Percentiles rank a stretch among this genome's conserved stretches.
phyloP scores from a whole-genome alignment of 164 flowering plant genomes.

The Umbilicus rupestris region DNA sequence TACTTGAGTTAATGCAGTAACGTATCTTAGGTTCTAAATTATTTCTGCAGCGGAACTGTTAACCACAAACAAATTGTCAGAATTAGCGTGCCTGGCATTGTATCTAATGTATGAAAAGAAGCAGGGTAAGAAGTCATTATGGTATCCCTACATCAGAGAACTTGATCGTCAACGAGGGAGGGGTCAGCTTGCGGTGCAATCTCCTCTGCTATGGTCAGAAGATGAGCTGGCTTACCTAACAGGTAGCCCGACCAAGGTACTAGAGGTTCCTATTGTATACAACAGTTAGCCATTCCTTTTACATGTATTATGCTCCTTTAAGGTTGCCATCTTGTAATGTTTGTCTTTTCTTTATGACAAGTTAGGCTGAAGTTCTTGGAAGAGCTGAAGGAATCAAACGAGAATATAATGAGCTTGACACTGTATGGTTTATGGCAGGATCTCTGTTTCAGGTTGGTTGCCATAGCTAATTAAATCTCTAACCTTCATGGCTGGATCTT shows the following conservation, averaged over 20 bases:
- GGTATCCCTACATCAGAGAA: constrained; percentile 96
- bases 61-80: constrained; percentile 88
- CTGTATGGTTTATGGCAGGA: constrained; percentile 99
- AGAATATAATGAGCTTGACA: constrained; percentile 95
- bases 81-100: constrained; percentile 90
- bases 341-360: constrained; percentile 9
- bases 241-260: constrained; percentile 94
- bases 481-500: not conserved
- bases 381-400: constrained; percentile 87
- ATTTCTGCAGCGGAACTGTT: constrained; percentile 72
- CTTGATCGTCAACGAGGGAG: constrained; percentile 97
- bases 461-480: not conserved
- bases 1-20: not conserved
- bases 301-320: not conserved
- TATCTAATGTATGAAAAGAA: constrained; percentile 99
- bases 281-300: not conserved
- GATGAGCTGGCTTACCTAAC: constrained; percentile 69
- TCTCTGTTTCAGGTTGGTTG: constrained; percentile 80
- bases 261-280: not conserved
- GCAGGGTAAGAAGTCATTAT: constrained; percentile 92
- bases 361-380: constrained; percentile 70
- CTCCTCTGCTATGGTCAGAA: constrained; percentile 93
- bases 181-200: constrained; percentile 94
- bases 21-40: constrained; percentile 8
- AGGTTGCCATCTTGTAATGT: constrained; percentile 21